Evolutionary conservation across 2,329 filamentous ascomycete species (phyloP).

Genomic region (Curvularia hawaiiensis): DNA sequence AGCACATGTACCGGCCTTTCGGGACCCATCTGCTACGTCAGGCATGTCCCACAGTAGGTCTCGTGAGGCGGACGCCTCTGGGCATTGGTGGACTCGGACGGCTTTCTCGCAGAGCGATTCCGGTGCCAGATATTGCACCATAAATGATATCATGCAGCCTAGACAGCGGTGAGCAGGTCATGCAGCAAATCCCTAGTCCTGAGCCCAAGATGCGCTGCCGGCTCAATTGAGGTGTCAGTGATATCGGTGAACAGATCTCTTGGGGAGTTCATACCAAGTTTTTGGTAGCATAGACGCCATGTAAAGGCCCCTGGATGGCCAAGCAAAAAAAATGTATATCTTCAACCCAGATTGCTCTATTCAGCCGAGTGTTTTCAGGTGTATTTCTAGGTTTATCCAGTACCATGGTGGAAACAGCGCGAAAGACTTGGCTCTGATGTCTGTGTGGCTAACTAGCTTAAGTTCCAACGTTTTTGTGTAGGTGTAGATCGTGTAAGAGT

Average conservation of each 20-base stretch:
- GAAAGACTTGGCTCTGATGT: not conserved
- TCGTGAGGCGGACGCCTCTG: slow-evolving; percentile 6
- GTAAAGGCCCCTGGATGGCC: not conserved
- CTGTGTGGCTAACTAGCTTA: not conserved
- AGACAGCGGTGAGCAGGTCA: slow-evolving; percentile 1
- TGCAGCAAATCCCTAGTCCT: not conserved
- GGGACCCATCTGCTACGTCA: slow-evolving; percentile 8
- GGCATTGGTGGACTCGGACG: slow-evolving; percentile 1
- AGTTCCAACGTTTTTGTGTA: not conserved
- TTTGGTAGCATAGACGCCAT: not conserved
- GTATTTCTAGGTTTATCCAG: not conserved
- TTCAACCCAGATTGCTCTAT: not conserved
- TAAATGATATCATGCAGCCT: slow-evolving; percentile 6
- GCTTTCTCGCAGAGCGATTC: slow-evolving; percentile 1
- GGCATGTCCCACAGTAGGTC: slow-evolving; percentile 8
- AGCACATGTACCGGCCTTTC: not conserved
- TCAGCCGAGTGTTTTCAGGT: not conserved
- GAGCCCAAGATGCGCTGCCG: not conserved
- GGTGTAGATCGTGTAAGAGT: not conserved
- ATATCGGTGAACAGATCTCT: not conserved
- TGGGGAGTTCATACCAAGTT: not conserved
- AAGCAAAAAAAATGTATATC: not conserved
- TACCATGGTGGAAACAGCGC: not conserved
- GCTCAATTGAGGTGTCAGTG: slow-evolving; percentile 1
- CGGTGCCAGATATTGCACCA: slow-evolving; percentile 5